Base-by-base conservation (phyloP, 805 yeast species). In the Naumovozyma dairenensis region DNA sequence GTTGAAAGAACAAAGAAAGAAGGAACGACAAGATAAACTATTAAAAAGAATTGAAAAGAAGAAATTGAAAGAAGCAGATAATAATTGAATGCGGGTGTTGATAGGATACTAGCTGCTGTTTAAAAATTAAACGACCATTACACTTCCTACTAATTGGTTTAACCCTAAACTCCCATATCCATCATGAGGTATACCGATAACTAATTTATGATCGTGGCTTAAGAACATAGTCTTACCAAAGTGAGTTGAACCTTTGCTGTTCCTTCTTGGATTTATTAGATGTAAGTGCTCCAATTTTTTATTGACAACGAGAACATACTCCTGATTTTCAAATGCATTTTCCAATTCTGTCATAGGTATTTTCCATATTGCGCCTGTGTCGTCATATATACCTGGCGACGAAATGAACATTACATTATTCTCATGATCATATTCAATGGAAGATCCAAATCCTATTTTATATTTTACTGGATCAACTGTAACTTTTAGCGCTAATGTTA, bases 281-380 rank as follows among this genome's bases (percentile, higher is more conserved):
- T 34, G 19, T 25, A 45, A 25, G 29, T 48, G 39, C 15, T 32
- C 34, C 9, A 35, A 21, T 2, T 28, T 19, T 13, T 38, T 39
- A n/a, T 45, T 27, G 14, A 35, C 13, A 16, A 29, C 15, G 14
- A 10, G 10, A 10, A 7, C 10, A 7, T 20, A 7, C 22, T 25
- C n/a, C 13, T 13, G 13, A 10, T 12, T 8, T 7, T 32, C 27
- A 16, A 42, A 40, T 5, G 42, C 9, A 10, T 29, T 20, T 16
- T 38, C 25, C 12, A 48, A 26, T 15, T 41, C 44, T 31, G 26
- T 24, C 32, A 67, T 36, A 3, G 53, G 35, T 1, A 70, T 35
- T 22, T 46, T 43, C 67, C 74, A 75, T 3, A 76, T 53, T 0
- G 67, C 66, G 1, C 76, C 78, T 18, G 31, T 36, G 4, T 45